These are phyloP conservation scores for Chaetomiaceae sp. DNA, from an alignment of 2,329 filamentous ascomycete species.

Conservation along the genomic window DNA sequence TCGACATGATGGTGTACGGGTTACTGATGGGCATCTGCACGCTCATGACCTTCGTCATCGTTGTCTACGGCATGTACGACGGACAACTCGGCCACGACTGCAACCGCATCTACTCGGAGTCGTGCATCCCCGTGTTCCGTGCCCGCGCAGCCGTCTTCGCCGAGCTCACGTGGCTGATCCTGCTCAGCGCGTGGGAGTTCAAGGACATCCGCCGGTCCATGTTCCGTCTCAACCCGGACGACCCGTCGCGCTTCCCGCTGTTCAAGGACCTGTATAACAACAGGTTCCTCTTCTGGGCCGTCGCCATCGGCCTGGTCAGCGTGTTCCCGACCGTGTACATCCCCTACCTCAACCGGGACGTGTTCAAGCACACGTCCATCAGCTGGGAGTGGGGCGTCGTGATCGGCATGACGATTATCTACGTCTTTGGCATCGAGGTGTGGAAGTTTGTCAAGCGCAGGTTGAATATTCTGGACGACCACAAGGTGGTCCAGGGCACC, in stretches of 20 bases:
- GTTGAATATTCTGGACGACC: constrained; percentile 49
- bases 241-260: constrained; percentile 48
- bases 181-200: constrained; percentile 75
- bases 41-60: constrained; percentile 61
- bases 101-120: constrained; percentile 54
- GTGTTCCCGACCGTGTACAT: constrained; percentile 70
- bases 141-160: constrained; percentile 71
- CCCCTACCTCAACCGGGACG: constrained; percentile 61
- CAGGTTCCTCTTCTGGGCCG: constrained; percentile 65
- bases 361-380: constrained; percentile 70
- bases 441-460: constrained; percentile 68
- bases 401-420: constrained; percentile 59
- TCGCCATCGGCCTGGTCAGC: constrained; percentile 55
- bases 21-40: constrained; percentile 69
- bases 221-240: constrained; percentile 60
- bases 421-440: constrained; percentile 62
- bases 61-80: constrained; percentile 53
- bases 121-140: constrained; percentile 59
- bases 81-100: constrained; percentile 57
- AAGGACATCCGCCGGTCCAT: constrained; percentile 67
- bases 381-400: constrained; percentile 73
- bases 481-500: constrained; percentile 44
- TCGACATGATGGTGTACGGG: constrained; percentile 78
- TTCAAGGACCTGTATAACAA: constrained; percentile 65
- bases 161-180: constrained; percentile 67